Evolutionary conservation across 164 flowering plant species (phyloP).

Genomic region (Berberis thunbergii): DNA sequence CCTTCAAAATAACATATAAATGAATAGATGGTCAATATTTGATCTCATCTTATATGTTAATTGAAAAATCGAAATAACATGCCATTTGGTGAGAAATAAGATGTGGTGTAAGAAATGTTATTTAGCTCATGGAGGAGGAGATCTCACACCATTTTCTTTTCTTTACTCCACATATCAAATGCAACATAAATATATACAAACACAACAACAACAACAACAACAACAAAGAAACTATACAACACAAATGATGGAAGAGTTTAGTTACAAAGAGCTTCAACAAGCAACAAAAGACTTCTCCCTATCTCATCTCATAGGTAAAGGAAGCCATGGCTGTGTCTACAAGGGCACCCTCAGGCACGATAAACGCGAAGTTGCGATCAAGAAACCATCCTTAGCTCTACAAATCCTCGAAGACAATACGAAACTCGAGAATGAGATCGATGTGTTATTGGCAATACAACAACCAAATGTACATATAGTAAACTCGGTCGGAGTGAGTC

Average conservation of each 20-base stretch:
- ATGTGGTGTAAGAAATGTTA: too few species aligned
- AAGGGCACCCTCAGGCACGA: slow-evolving; percentile 27
- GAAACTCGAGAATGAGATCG: slow-evolving; percentile 48
- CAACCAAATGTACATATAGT: slow-evolving; percentile 20
- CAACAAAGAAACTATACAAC: too few species aligned
- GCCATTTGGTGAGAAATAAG: too few species aligned
- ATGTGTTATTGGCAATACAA: slow-evolving; percentile 34
- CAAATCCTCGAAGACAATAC: slow-evolving; percentile 32
- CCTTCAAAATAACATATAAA: too few species aligned
- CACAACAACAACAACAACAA: too few species aligned
- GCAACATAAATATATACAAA: too few species aligned
- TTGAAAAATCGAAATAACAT: too few species aligned
- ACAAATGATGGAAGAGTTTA: slow-evolving; percentile 23
- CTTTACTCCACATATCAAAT: too few species aligned
- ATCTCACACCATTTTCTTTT: too few species aligned
- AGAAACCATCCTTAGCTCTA: slow-evolving; percentile 30
- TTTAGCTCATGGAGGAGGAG: too few species aligned
- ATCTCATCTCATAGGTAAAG: slow-evolving; percentile 50
- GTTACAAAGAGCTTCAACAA: slow-evolving; percentile 32
- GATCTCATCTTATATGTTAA: too few species aligned
- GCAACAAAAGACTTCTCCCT: slow-evolving; percentile 54
- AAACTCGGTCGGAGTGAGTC: slow-evolving; percentile 37
- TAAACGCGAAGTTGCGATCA: slow-evolving; percentile 35
- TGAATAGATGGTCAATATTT: too few species aligned
- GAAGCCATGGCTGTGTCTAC: slow-evolving; percentile 75